Conservation (phyloP, 495 filamentous ascomycete species). For the Amorphotheca resinae region DNA sequence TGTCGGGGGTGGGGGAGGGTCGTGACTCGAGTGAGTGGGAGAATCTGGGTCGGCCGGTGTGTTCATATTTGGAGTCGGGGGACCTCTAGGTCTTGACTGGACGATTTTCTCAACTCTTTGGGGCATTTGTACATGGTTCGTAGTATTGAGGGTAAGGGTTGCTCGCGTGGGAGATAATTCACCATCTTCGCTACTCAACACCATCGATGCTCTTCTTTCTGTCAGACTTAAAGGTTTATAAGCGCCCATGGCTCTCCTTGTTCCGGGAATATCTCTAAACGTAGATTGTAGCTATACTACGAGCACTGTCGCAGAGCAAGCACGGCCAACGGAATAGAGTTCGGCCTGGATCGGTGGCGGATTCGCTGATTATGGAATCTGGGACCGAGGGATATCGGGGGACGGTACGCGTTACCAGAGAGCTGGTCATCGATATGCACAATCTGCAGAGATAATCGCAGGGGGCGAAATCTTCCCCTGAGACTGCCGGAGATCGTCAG, state of each 20-base stretch:
- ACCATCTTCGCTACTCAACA: constrained; percentile 14
- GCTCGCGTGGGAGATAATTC: constrained; percentile 19
- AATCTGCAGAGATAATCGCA: not conserved
- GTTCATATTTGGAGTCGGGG: constrained; percentile 44
- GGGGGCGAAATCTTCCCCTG: no score
- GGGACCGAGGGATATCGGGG: no score
- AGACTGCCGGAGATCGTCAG: no score
- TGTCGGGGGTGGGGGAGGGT: constrained; percentile 39
- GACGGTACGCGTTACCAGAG: no score
- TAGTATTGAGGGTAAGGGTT: constrained; percentile 19
- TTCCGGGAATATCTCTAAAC: not conserved
- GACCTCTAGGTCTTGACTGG: constrained; percentile 34
- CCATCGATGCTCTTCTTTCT: constrained; percentile 20
- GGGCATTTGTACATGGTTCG: constrained; percentile 12
- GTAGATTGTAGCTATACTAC: not conserved
- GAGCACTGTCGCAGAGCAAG: no score
- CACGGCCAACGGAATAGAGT: no score
- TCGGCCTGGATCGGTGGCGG: no score
- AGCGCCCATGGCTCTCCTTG: constrained; percentile 11
- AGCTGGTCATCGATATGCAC: not conserved
- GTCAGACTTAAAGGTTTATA: constrained; percentile 21
- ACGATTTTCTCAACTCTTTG: constrained; percentile 33
- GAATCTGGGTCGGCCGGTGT: constrained; percentile 42
- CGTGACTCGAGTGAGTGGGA: constrained; percentile 22
- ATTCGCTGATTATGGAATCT: no score